These are phyloP conservation scores for Hypomontagnella monticulosa DNA, from an alignment of 495 filamentous ascomycete species.

Conservation along the genomic window DNA sequence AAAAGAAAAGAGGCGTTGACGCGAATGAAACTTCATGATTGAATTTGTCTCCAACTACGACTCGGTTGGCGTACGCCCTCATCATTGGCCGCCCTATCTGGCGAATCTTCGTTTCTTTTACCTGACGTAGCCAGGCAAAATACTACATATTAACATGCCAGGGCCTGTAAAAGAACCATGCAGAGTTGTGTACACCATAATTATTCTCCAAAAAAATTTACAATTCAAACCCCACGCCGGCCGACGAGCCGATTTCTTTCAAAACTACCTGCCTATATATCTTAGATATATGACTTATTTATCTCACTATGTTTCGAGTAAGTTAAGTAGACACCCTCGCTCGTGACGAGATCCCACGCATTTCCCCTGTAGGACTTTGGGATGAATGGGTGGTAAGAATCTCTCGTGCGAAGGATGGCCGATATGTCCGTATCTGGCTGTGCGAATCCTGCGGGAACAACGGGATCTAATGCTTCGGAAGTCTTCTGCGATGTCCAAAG, in stretches of 20 bases:
- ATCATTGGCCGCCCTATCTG: constrained; percentile 42
- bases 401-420: constrained; percentile 18
- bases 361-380: constrained; percentile 30
- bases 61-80: too few species aligned
- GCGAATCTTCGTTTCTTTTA: constrained; percentile 13
- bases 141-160: constrained; percentile 16
- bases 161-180: constrained; percentile 32
- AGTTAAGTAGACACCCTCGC: constrained; percentile 32
- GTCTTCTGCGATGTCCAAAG: not conserved
- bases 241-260: not conserved
- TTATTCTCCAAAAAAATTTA: too few species aligned
- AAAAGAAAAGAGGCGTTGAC: constrained; percentile 18
- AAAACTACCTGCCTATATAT: constrained; percentile 6
- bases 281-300: constrained; percentile 25
- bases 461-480: constrained; percentile 8
- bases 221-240: not conserved
- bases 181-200: not conserved
- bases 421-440: constrained; percentile 16
- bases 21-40: constrained; percentile 25
- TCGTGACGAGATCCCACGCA: constrained; percentile 2
- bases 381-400: constrained; percentile 13
- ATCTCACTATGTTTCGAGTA: constrained; percentile 24
- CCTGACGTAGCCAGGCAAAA: constrained; percentile 27
- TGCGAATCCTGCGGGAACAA: constrained; percentile 29
- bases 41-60: constrained; percentile 10